A percentile compares a stretch with the other conserved stretches of the same genome.
phyloP scores from a whole-genome alignment of 148 eudicot species.

The Vaccinium vitisidaea region DNA sequence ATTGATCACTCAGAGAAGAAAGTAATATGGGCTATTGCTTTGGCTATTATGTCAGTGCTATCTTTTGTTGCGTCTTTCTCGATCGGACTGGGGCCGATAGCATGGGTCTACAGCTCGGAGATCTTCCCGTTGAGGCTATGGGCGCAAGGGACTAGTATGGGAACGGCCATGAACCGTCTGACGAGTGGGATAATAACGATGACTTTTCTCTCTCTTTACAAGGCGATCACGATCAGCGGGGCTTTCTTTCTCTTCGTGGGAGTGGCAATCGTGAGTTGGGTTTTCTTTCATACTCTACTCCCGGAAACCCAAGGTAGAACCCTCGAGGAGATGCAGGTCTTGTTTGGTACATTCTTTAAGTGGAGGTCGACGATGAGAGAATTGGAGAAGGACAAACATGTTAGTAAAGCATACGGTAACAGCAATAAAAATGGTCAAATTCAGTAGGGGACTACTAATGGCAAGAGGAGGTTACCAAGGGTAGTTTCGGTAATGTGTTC shows the following conservation, averaged over 20 bases:
- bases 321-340: conserved; percentile 30
- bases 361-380: conserved; percentile 29
- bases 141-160: conserved; percentile 37
- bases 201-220: conserved; percentile 41
- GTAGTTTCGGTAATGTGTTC: too few relatives aligned
- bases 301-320: conserved; percentile 51
- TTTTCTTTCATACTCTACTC: conserved; percentile 39
- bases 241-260: conserved; percentile 39
- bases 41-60: conserved; percentile 37
- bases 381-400: not conserved
- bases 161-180: conserved; percentile 29
- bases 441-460: not conserved
- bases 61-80: conserved; percentile 58
- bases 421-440: too few relatives aligned
- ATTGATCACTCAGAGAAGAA: conserved; percentile 41
- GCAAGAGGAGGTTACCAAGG: not conserved
- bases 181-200: conserved; percentile 35
- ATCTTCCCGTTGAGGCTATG: conserved; percentile 63
- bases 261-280: conserved; percentile 31
- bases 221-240: conserved; percentile 40
- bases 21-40: conserved; percentile 24
- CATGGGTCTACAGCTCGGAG: conserved; percentile 82
- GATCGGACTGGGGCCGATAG: conserved; percentile 72
- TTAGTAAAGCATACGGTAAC: not conserved
- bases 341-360: conserved; percentile 52